A percentile compares a stretch with the other conserved stretches of the same genome.
Conservation (phyloP, 495 filamentous ascomycete species). For the Letharia lupina region DNA sequence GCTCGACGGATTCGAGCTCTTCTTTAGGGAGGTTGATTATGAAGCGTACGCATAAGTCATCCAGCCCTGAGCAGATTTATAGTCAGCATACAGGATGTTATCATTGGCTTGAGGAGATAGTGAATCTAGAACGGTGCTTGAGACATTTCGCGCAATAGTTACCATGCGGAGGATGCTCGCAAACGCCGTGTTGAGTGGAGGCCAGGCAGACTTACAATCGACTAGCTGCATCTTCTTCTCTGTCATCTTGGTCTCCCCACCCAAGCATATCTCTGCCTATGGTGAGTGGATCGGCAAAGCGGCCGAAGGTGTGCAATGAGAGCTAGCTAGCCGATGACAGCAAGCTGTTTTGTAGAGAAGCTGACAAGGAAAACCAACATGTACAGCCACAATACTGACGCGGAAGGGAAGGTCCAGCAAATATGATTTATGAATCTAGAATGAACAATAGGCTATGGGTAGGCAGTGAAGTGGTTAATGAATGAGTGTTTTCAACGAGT, state of each 20-base stretch:
- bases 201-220: slow-evolving; percentile 58
- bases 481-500: slow-evolving; percentile 2
- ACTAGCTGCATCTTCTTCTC: slow-evolving; percentile 75
- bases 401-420: too few relatives aligned
- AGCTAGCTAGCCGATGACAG: not conserved
- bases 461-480: not conserved
- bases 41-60: slow-evolving; percentile 91
- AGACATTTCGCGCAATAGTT: not conserved
- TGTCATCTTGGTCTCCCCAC: slow-evolving; percentile 52
- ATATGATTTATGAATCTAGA: not conserved
- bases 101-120: not conserved
- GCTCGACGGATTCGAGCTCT: slow-evolving; percentile 80
- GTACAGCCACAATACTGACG: slow-evolving; percentile 11
- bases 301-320: slow-evolving; percentile 9
- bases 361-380: not conserved
- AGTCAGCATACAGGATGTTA: slow-evolving; percentile 26
- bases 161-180: not conserved
- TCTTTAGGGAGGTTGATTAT: slow-evolving; percentile 90
- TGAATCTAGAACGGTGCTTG: not conserved
- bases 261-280: slow-evolving; percentile 38
- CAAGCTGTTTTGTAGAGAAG: not conserved
- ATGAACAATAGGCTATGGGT: not conserved
- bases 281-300: slow-evolving; percentile 1
- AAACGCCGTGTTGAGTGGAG: not conserved
- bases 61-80: slow-evolving; percentile 56